These are phyloP conservation scores for Backusella psychrophila DNA, from an alignment of 192 early-diverging fungal genomes.

Conservation along the genomic window DNA sequence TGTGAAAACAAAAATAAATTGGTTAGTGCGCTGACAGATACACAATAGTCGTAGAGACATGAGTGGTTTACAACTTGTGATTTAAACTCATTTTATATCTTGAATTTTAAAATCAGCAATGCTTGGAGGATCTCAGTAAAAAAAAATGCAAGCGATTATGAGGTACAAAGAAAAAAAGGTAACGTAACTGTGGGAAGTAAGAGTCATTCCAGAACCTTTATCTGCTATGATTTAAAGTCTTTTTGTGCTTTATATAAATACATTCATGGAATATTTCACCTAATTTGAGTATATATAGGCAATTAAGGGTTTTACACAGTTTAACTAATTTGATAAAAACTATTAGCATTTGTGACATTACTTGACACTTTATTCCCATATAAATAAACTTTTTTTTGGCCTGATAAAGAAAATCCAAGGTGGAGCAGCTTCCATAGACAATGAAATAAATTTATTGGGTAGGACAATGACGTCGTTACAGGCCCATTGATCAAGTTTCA, in stretches of 20 bases:
- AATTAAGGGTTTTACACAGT: neutral
- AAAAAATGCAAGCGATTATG: neutral
- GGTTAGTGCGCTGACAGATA: neutral
- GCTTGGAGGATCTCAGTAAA: neutral
- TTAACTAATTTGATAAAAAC: neutral
- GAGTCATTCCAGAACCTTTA: neutral
- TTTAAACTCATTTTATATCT: neutral
- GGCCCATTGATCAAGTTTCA: neutral
- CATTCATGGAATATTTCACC: neutral
- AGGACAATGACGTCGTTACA: neutral
- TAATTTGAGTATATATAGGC: neutral
- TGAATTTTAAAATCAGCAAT: neutral
- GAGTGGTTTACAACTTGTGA: neutral
- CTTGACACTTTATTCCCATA: neutral
- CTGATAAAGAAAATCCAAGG: neutral
- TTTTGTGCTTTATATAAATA: neutral
- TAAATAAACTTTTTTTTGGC: neutral
- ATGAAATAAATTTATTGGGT: neutral
- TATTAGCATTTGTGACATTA: neutral
- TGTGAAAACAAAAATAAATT: neutral
- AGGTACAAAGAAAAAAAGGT: neutral
- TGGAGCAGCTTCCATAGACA: neutral
- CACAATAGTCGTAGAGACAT: neutral
- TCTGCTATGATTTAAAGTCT: neutral
- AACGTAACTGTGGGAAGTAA: neutral